Conservation (phyloP, 2,329 filamentous ascomycete species). For the Pseudogymnoascus sp. region DNA sequence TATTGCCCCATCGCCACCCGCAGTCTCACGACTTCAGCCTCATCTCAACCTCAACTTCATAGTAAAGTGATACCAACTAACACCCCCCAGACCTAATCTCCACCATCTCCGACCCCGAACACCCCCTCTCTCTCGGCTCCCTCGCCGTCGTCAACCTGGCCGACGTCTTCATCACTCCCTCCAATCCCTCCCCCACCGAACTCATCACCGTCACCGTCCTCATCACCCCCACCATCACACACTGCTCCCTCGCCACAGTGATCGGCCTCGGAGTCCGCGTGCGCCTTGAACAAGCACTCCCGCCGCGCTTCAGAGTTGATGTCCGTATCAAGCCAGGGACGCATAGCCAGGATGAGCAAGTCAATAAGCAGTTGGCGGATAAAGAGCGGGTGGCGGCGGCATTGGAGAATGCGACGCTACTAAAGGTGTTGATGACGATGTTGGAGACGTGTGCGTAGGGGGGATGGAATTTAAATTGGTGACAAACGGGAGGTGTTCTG, state of each 20-base stretch:
- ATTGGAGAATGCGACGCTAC: slow-evolving; percentile 84
- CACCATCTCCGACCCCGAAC: slow-evolving; percentile 91
- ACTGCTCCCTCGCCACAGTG: slow-evolving; percentile 92
- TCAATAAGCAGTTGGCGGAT: slow-evolving; percentile 93
- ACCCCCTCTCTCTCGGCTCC: slow-evolving; percentile 87
- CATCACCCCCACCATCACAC: slow-evolving; percentile 92
- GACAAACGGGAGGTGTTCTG: no score
- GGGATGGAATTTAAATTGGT: neutral
- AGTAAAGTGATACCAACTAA: slow-evolving; percentile 26
- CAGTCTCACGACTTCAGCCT: neutral
- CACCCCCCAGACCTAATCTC: slow-evolving; percentile 72
- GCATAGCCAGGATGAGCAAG: slow-evolving; percentile 90
- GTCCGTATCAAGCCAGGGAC: slow-evolving; percentile 92
- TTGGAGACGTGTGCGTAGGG: slow-evolving; percentile 61
- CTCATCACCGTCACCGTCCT: slow-evolving; percentile 73
- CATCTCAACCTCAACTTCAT: neutral
- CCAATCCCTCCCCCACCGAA: slow-evolving; percentile 44
- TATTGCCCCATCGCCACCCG: neutral
- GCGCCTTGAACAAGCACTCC: slow-evolving; percentile 80
- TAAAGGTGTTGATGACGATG: slow-evolving; percentile 88
- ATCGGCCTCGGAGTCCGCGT: slow-evolving; percentile 92
- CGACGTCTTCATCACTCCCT: slow-evolving; percentile 73
- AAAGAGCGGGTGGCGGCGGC: slow-evolving; percentile 95
- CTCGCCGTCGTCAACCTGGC: slow-evolving; percentile 93
- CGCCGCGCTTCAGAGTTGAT: slow-evolving; percentile 85